phyloP scores from a whole-genome alignment of 2,329 filamentous ascomycete genomes.

The Beauveria caledonica region DNA sequence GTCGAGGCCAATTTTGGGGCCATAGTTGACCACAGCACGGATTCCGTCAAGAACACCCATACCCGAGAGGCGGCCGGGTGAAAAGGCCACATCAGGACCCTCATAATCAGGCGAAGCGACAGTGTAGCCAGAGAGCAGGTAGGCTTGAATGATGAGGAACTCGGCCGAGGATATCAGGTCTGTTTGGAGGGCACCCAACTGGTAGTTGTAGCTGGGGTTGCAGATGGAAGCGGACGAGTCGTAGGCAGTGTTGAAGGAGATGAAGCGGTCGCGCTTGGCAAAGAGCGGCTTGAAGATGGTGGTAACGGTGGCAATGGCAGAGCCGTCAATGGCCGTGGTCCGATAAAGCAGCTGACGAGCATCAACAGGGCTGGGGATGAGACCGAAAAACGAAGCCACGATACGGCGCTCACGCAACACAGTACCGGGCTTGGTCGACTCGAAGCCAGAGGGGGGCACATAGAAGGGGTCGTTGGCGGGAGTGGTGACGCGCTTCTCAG shows the following conservation, averaged over 20 bases:
- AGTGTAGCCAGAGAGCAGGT: conserved; percentile 8
- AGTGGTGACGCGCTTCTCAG: conserved; percentile 4
- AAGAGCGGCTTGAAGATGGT: conserved; percentile 12
- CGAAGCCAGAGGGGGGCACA: conserved; percentile 9
- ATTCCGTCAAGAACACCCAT: conserved; percentile 12
- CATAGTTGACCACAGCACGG: conserved; percentile 7
- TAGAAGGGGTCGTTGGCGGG: conserved; percentile 11
- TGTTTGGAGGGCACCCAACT: not conserved
- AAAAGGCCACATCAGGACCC: conserved; percentile 9
- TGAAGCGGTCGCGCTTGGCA: conserved; percentile 10
- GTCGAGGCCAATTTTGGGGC: not conserved
- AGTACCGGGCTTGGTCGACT: conserved; percentile 3
- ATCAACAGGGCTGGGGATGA: conserved; percentile 4
- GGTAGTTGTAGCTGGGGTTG: conserved; percentile 12
- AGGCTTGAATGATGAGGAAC: conserved; percentile 10
- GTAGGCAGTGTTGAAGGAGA: conserved; percentile 12
- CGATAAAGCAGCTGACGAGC: conserved; percentile 11
- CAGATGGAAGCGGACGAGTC: conserved; percentile 12
- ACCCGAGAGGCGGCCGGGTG: not conserved
- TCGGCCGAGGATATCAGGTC: conserved; percentile 8
- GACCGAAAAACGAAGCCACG: conserved; percentile 5
- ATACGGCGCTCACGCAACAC: conserved; percentile 7
- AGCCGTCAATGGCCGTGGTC: conserved; percentile 12
- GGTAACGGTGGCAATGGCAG: conserved; percentile 11
- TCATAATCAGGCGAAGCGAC: conserved; percentile 10